phyloP scores from a whole-genome alignment of 352 stramenopile species.

The Phytophthora sp. region DNA sequence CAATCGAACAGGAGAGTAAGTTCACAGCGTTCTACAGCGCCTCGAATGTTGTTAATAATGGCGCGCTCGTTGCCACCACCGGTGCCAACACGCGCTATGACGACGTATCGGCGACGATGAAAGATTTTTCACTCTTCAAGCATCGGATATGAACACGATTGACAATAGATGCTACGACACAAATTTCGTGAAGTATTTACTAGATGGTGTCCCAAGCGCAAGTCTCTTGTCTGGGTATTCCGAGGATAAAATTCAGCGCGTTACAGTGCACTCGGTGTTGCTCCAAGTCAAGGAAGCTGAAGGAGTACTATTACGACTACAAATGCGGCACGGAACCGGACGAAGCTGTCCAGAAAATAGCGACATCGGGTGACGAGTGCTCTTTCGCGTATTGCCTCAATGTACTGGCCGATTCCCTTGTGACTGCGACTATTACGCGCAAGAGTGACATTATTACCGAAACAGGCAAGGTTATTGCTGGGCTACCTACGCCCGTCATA shows the following conservation, averaged over 20 bases:
- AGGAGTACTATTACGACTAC: slow-evolving; percentile 35
- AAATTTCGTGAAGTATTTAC: slow-evolving; percentile 12
- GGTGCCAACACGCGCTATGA: slow-evolving; percentile 22
- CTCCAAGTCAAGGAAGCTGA: slow-evolving; percentile 19
- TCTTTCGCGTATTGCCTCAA: slow-evolving; percentile 25
- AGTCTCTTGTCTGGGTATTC: slow-evolving; percentile 3
- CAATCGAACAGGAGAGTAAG: slow-evolving; percentile 16
- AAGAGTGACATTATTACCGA: neutral
- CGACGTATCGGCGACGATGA: neutral
- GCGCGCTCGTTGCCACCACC: slow-evolving; percentile 3
- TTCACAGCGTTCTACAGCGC: slow-evolving; percentile 22
- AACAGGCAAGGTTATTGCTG: slow-evolving; percentile 13
- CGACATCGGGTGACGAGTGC: slow-evolving; percentile 18
- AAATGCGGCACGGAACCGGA: slow-evolving; percentile 10
- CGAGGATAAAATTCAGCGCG: neutral
- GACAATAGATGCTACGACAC: slow-evolving; percentile 13
- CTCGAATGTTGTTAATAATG: slow-evolving; percentile 29
- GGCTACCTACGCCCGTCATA: slow-evolving; percentile 5
- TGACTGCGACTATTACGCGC: slow-evolving; percentile 7
- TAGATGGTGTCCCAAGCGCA: neutral
- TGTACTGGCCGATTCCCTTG: slow-evolving; percentile 4
- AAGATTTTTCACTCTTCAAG: slow-evolving; percentile 29
- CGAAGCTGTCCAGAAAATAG: slow-evolving; percentile 10
- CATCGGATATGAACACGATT: neutral
- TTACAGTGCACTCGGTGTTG: slow-evolving; percentile 33